phyloP scores from a whole-genome alignment of 2,329 filamentous ascomycete genomes.

The Aureobasidium subglaciale region DNA sequence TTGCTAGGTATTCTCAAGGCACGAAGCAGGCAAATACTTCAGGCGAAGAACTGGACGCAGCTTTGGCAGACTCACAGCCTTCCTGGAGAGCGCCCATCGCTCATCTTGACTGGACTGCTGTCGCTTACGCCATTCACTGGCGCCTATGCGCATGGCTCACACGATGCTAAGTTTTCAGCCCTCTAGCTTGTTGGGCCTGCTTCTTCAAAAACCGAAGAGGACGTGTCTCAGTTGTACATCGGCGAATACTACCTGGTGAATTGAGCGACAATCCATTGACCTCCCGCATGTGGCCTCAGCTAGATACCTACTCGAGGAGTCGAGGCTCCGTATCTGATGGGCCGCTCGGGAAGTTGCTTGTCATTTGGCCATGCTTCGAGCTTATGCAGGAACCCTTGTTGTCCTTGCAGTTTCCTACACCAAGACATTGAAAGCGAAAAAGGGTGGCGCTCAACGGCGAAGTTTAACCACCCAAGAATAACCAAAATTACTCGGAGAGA shows the following conservation, averaged over 20 bases:
- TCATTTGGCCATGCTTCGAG: conserved; percentile 1
- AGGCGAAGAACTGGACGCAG: not conserved
- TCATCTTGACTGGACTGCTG: not conserved
- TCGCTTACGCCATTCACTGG: not conserved
- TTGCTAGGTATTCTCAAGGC: no score
- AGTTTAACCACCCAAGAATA: not conserved
- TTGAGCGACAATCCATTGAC: not conserved
- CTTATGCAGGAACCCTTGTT: conserved; percentile 11
- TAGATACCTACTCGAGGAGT: not conserved
- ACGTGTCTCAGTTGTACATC: not conserved
- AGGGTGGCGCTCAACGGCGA: conserved; percentile 6
- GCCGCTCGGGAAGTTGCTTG: not conserved
- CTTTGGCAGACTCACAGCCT: not conserved
- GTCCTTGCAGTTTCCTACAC: not conserved
- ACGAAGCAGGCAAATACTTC: not conserved
- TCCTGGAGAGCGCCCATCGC: not conserved
- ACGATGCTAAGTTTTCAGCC: conserved; percentile 1
- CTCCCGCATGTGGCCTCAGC: not conserved
- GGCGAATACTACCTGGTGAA: not conserved
- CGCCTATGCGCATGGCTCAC: not conserved
- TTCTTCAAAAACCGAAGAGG: not conserved
- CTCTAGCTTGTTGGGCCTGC: conserved; percentile 5
- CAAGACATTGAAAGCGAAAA: conserved; percentile 8
- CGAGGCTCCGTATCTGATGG: not conserved
- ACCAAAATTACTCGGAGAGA: not conserved